Percentiles rank a stretch among this genome's conserved stretches.
phyloP scores from a whole-genome alignment of 2,329 filamentous ascomycete species.

The Pseudogymnoascus sp. region DNA sequence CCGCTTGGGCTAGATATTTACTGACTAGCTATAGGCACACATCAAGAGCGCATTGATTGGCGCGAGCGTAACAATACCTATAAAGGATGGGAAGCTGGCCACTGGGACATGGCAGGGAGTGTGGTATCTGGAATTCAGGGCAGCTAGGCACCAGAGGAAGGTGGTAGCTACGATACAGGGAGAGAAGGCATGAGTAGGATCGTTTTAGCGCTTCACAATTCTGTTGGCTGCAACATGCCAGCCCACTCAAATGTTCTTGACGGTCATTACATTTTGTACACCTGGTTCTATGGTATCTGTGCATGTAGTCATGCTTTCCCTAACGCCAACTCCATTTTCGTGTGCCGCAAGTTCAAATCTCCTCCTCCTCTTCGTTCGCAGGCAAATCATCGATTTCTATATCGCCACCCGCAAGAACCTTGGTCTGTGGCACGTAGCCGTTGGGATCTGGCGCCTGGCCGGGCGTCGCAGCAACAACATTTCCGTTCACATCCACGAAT shows the following conservation, averaged over 20 bases:
- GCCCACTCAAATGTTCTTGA: neutral
- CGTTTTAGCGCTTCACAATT: neutral
- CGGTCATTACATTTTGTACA: constrained; percentile 8
- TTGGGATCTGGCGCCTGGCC: constrained; percentile 54
- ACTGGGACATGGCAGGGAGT: constrained; percentile 77
- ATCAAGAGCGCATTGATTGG: constrained; percentile 88
- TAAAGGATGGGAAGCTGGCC: constrained; percentile 71
- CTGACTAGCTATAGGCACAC: constrained; percentile 55
- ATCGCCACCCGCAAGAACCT: constrained; percentile 55
- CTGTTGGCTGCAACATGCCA: neutral
- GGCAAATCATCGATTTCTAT: constrained; percentile 48
- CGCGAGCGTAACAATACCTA: constrained; percentile 83
- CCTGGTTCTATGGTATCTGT: constrained; percentile 6
- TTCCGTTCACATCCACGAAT: constrained; percentile 87
- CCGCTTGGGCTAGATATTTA: neutral
- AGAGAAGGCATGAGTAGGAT: constrained; percentile 47
- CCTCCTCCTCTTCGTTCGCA: neutral
- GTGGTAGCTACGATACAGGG: constrained; percentile 93
- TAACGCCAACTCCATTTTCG: constrained; percentile 6
- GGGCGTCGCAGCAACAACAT: constrained; percentile 77
- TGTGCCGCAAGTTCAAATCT: neutral
- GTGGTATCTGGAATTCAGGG: constrained; percentile 89
- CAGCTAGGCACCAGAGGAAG: constrained; percentile 68
- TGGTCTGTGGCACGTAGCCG: constrained; percentile 51
- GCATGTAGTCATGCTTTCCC: constrained; percentile 6